Conservation (phyloP, 2,329 filamentous ascomycete genomes). For the Colletotrichum tropicale region DNA sequence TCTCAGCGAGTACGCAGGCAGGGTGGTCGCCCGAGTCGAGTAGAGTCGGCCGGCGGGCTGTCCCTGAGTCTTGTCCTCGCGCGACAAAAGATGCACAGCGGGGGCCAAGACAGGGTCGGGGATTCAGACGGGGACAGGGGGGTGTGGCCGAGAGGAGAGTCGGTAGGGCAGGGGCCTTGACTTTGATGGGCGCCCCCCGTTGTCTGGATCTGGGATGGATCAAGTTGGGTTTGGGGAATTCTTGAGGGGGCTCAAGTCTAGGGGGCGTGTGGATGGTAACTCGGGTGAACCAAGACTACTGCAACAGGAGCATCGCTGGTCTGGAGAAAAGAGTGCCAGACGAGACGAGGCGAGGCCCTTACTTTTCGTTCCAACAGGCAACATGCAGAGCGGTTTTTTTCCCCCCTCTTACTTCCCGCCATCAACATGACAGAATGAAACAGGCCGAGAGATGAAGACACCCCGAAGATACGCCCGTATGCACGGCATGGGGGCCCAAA, state of each 20-base stretch:
- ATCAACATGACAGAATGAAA: background rate
- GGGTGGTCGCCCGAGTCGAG: slow-evolving; percentile 2
- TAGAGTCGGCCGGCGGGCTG: background rate
- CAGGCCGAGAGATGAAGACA: background rate
- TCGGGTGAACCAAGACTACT: background rate
- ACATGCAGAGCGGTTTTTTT: background rate
- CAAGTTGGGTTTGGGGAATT: slow-evolving; percentile 5
- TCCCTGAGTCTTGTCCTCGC: background rate
- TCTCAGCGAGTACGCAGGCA: background rate
- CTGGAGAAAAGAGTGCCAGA: background rate
- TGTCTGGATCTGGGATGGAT: slow-evolving; percentile 2
- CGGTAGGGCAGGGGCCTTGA: background rate
- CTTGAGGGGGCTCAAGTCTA: background rate
- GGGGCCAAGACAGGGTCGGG: slow-evolving; percentile 8
- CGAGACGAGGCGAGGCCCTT: background rate
- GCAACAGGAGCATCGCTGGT: background rate
- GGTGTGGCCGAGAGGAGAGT: background rate
- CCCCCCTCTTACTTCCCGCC: background rate
- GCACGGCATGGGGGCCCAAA: background rate
- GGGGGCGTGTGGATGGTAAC: background rate
- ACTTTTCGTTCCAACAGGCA: slow-evolving; percentile 4
- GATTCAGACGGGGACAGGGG: slow-evolving; percentile 1
- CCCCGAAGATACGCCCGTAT: background rate
- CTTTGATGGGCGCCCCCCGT: background rate
- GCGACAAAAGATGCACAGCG: slow-evolving; percentile 3